A percentile compares a stretch with the other conserved stretches of the same genome.
Conservation (phyloP, 2,329 filamentous ascomycete species). For the Sarocladiaceae sp. region DNA sequence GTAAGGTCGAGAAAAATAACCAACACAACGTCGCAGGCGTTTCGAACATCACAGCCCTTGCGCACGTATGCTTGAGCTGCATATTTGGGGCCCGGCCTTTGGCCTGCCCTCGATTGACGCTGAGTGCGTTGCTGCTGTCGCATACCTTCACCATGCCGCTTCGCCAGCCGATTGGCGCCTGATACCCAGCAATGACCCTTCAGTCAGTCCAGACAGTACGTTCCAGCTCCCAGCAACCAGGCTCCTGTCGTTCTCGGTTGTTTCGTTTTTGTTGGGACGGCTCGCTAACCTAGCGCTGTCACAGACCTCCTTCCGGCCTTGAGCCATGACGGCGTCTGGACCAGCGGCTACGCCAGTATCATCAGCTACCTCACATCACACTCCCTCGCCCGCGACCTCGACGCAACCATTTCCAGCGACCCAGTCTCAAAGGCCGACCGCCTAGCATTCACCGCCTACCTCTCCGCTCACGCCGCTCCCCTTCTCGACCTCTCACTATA, state of each 20-base stretch:
- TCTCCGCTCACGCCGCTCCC: conserved; percentile 69
- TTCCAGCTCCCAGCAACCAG: conserved; percentile 15
- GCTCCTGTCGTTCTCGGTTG: conserved; percentile 14
- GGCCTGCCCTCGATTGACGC: conserved; percentile 85
- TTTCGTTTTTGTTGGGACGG: conserved; percentile 15
- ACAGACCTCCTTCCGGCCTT: conserved; percentile 54
- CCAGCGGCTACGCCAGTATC: conserved; percentile 59
- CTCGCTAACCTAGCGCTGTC: neutral
- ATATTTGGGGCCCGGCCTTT: conserved; percentile 89
- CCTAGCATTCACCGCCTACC: conserved; percentile 59
- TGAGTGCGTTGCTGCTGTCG: conserved; percentile 80
- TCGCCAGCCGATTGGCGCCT: conserved; percentile 58
- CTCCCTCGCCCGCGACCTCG: conserved; percentile 28
- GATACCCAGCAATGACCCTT: conserved; percentile 68
- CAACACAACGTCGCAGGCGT: neutral
- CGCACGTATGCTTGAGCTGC: conserved; percentile 55
- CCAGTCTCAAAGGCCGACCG: conserved; percentile 40
- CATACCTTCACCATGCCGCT: conserved; percentile 65
- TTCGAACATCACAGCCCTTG: neutral
- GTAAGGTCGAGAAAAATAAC: neutral
- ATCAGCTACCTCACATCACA: conserved; percentile 47
- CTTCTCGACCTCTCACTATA: conserved; percentile 86
- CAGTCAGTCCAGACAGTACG: conserved; percentile 67
- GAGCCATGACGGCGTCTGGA: conserved; percentile 46
- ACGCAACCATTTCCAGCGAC: conserved; percentile 31